These are phyloP conservation scores for Trametes pubescens DNA, from an alignment of 1,284 basidiomycete species.

Conservation along the genomic window DNA sequence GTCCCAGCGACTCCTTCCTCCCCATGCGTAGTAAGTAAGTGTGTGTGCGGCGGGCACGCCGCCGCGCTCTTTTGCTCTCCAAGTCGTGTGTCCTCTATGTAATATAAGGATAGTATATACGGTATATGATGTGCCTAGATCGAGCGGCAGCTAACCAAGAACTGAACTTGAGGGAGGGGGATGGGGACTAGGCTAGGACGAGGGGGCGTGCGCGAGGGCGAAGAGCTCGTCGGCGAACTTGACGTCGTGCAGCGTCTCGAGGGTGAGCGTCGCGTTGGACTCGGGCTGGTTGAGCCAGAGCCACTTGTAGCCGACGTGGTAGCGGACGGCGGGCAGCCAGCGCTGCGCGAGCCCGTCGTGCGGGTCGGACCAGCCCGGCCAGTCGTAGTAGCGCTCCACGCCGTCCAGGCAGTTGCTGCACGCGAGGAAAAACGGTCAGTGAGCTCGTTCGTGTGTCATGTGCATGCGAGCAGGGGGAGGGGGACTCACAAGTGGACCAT, in stretches of 20 bases:
- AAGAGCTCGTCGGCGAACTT: constrained; percentile 44
- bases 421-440: constrained; percentile 4
- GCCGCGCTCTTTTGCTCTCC: not conserved
- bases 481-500: constrained; percentile 55
- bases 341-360: constrained; percentile 47
- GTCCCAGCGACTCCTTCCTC: constrained; percentile 8
- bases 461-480: not conserved
- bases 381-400: constrained; percentile 52
- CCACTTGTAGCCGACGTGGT: constrained; percentile 58
- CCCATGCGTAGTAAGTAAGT: not conserved
- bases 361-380: constrained; percentile 55
- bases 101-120: constrained; percentile 6
- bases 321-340: constrained; percentile 53
- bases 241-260: constrained; percentile 39
- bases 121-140: not conserved
- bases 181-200: constrained; percentile 1
- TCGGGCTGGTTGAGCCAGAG: constrained; percentile 53
- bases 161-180: not conserved
- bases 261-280: constrained; percentile 34
- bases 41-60: not conserved
- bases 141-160: not conserved
- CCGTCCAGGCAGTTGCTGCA: constrained; percentile 55
- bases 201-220: constrained; percentile 15
- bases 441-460: not conserved
- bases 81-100: not conserved